Conservation (phyloP, 495 filamentous ascomycete species). For the Neurospora tetrasperma region DNA sequence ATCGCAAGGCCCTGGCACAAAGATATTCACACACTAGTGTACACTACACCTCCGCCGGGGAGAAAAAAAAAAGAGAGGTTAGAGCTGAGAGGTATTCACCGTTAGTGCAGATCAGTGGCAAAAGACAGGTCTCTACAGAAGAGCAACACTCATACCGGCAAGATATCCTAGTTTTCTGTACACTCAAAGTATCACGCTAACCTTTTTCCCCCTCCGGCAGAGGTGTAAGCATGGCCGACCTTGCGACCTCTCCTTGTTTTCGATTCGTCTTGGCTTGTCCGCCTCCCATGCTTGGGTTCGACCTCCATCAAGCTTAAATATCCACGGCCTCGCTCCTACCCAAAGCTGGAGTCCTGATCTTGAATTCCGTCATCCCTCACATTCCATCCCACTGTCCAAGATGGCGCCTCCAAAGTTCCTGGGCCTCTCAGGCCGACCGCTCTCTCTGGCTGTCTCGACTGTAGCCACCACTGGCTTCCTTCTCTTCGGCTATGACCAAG, state of each 20-base stretch:
- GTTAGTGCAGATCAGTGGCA: too few relatives aligned
- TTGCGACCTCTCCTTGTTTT: not conserved
- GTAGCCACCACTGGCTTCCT: constrained; percentile 66
- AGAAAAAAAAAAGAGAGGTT: too few relatives aligned
- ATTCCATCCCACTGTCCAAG: constrained; percentile 1
- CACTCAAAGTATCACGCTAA: too few relatives aligned
- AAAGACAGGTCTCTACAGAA: too few relatives aligned
- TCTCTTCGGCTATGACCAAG: constrained; percentile 63
- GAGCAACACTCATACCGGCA: too few relatives aligned
- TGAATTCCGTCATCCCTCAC: not conserved
- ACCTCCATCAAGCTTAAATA: not conserved
- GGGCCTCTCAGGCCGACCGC: constrained; percentile 53
- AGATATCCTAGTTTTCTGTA: too few relatives aligned
- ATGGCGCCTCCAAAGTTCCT: constrained; percentile 42
- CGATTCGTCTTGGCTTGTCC: not conserved
- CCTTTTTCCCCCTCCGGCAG: too few relatives aligned
- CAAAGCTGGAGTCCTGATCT: not conserved
- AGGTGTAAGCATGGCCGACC: not conserved
- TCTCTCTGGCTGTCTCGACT: constrained; percentile 52
- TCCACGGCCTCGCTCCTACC: not conserved
- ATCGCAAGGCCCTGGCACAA: not conserved
- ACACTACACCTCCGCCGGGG: too few relatives aligned
- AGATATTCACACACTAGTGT: not conserved
- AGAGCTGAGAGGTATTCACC: too few relatives aligned
- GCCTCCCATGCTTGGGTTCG: not conserved